Base-by-base conservation (phyloP, 1,139 yeast genomes). In the Geotrichum reessii region DNA sequence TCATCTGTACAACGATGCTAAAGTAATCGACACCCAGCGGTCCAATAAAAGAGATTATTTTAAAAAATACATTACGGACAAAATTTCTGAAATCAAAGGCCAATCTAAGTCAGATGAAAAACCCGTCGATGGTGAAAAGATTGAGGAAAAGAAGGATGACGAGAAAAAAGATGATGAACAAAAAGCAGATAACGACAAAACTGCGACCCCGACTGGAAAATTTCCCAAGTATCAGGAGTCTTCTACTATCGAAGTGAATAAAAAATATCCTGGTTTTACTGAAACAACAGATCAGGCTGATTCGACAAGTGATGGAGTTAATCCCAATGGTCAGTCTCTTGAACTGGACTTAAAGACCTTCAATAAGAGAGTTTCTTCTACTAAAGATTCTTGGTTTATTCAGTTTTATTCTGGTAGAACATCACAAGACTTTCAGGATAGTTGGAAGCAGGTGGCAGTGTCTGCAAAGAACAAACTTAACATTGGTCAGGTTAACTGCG, bases 401-500 rank as follows among this genome's bases (percentile, higher is more conserved):
- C 73, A 74, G 65, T 75, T 76, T 62, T 73, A 68, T 61, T 71
- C 75, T 1, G 77, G 78, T 2, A 63, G 67, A 57, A 74, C 78
- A 62, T 75, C 78, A 63, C 63, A 59, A 22, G 66, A 66, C n/a
- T 66, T 74, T 68, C 70, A 66, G 11, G 72, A 74, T 5, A 72
- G 71, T 17, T 76, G 78, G 77, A 63, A 62, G 14, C 69, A 71
- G 55, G 62, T 74, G 58, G 77, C 79, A 5, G 60, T 57, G 14
- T 56, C 63, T 52, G 64, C 70, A 59, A 63, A 67, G 56, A 72
- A 73, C 25, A 57, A 61, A 55, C 63, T 76, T 54, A 74, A 76
- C 55, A 68, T 76, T 21, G 80, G 76, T 6, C 76, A 74, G 40
- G 72, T 76, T 50, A 73, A 76, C 64, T 76, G 80, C 57, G 76